Percentiles rank a stretch among this genome's conserved stretches.
phyloP scores from a whole-genome alignment of 2,329 filamentous ascomycete species.

The Hymenoscyphus salicellus region DNA sequence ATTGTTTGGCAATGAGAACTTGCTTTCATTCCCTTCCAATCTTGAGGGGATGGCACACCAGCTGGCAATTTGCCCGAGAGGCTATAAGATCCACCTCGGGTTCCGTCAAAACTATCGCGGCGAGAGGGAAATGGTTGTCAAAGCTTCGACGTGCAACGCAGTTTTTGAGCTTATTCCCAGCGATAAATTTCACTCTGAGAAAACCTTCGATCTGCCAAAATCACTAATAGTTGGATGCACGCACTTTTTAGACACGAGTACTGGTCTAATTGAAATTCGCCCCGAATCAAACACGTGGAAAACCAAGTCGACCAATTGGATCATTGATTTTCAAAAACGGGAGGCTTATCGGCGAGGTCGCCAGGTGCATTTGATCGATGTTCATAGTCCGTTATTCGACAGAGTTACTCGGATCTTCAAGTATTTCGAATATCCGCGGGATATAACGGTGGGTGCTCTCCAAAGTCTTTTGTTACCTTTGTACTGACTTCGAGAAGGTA shows the following conservation, averaged over 20 bases:
- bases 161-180: constrained; percentile 39
- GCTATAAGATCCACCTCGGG: constrained; percentile 54
- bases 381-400: constrained; percentile 42
- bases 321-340: constrained; percentile 35
- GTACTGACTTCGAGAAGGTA: constrained; percentile 28
- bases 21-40: constrained; percentile 52
- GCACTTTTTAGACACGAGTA: constrained; percentile 55
- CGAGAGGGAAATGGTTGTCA: constrained; percentile 38
- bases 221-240: constrained; percentile 50
- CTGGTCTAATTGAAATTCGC: constrained; percentile 51
- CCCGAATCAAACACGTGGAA: constrained; percentile 43
- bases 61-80: constrained; percentile 35
- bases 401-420: constrained; percentile 45
- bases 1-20: constrained; percentile 53
- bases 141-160: constrained; percentile 34
- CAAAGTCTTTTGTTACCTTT: not conserved
- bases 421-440: constrained; percentile 50
- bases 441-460: constrained; percentile 13
- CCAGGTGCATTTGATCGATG: constrained; percentile 46
- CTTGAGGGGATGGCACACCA: constrained; percentile 53
- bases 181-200: constrained; percentile 29
- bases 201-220: constrained; percentile 48
- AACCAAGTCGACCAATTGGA: constrained; percentile 40
- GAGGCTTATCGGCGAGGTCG: constrained; percentile 32
- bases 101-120: constrained; percentile 37